Evolutionary conservation across 257 asterid genomes (phyloP), one percentile per base, ranked within the genome.

Genomic region (Sherardia arvensis): DNA sequence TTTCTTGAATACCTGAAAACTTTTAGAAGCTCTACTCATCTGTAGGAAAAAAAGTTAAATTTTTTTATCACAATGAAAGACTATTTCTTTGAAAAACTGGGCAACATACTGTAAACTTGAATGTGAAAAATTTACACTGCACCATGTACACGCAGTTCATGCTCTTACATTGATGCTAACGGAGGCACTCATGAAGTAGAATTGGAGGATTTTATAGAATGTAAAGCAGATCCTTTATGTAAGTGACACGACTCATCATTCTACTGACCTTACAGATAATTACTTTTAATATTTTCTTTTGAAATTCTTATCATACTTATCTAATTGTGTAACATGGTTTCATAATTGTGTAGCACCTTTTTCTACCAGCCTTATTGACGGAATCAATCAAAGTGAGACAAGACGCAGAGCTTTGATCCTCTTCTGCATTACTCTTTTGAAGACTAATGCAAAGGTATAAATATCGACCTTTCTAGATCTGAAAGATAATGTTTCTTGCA

Each of bases 371-470:
- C 77, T 92, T 74, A 85, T 89, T 48, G 87, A 92, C 74, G 97
- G 96, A 70, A 87, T 89, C 65, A 92, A 92, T 78, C 87, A 69
- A 71, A 79, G 84, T 69, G 99, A 92, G 71, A 71, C 26, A 67
- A 85, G 89, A 88, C 93, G 96, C 26, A 84, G 91, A 75, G 96
- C 91, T 77, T 82, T 92, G 51, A 71, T 82, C 69, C 93, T 92
- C 76, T 79, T 92, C 84, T 92, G 98, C 76, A 78, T 89, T 67
- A 76, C 87, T 54, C 79, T 80, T 65, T 76, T 85, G 66, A 78
- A 83, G 17, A 78, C 75, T 73, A 65, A 83, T 55, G 93, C 95
- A 58, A 92, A 85, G 94, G 98, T 91, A 76, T 62, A 28, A 66
- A 0, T 29, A n/a, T 27, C 47, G 23, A 32, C 47, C 34, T 25